These are phyloP conservation scores for Psilocybe mexicana DNA, from an alignment of 1,284 basidiomycete genomes.

Conservation along the genomic window DNA sequence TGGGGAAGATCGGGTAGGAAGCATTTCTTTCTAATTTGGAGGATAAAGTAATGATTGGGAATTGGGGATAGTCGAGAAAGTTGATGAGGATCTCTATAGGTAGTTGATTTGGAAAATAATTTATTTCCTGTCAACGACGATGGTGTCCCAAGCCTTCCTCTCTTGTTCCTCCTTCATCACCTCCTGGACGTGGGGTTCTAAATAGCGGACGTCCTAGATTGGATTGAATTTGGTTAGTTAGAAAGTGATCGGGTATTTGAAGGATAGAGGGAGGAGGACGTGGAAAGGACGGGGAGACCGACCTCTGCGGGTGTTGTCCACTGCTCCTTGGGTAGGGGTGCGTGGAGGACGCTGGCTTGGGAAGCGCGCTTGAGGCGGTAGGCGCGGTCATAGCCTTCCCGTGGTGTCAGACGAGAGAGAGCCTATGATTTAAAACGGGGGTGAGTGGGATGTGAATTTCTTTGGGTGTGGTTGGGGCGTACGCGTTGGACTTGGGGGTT, in stretches of 20 bases:
- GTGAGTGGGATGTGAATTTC: neutral
- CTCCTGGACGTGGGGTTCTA: slow-evolving; percentile 78
- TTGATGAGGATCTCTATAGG: slow-evolving; percentile 8
- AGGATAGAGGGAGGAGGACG: neutral
- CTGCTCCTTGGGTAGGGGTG: slow-evolving; percentile 81
- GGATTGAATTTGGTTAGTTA: neutral
- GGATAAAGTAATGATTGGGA: neutral
- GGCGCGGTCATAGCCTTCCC: slow-evolving; percentile 88
- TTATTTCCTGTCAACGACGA: slow-evolving; percentile 66
- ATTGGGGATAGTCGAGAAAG: neutral
- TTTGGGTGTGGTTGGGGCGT: slow-evolving; percentile 18
- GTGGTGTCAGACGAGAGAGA: slow-evolving; percentile 76
- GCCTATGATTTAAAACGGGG: slow-evolving; percentile 53
- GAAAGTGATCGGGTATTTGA: slow-evolving; percentile 8
- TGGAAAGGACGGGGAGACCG: slow-evolving; percentile 26
- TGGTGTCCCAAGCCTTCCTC: slow-evolving; percentile 82
- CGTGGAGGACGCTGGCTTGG: slow-evolving; percentile 81
- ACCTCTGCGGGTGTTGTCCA: slow-evolving; percentile 86
- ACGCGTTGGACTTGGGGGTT: slow-evolving; percentile 85
- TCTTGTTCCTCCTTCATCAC: slow-evolving; percentile 82
- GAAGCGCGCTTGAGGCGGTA: slow-evolving; percentile 89
- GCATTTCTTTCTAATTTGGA: neutral
- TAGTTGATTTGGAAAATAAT: slow-evolving; percentile 15
- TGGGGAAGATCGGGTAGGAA: neutral
- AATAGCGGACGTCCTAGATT: slow-evolving; percentile 86